Evolutionary conservation across 257 asterid species (phyloP).

Genomic region (Solanum paucissectum): DNA sequence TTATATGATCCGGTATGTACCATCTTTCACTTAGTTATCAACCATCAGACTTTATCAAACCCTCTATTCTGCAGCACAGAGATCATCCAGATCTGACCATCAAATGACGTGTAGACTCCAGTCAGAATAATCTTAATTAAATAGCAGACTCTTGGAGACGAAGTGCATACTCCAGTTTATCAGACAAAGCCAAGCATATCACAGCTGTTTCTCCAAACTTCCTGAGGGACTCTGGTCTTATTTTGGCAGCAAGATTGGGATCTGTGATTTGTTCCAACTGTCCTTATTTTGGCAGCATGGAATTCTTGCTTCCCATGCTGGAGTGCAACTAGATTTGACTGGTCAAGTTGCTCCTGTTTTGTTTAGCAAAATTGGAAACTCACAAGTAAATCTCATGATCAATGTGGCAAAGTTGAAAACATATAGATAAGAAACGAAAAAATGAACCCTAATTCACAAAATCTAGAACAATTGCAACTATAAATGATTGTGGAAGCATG

Average conservation of each 20-base stretch:
- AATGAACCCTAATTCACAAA: no score
- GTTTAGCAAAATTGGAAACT: no score
- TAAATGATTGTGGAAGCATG: no score
- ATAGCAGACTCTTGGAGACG: neutral
- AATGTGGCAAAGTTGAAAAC: no score
- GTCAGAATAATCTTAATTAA: no score
- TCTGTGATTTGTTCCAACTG: neutral
- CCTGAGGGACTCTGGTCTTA: neutral
- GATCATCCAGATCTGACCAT: neutral
- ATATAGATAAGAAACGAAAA: no score
- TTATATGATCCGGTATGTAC: neutral
- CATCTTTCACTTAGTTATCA: neutral
- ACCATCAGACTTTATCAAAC: neutral
- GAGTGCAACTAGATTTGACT: no score
- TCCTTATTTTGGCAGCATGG: neutral
- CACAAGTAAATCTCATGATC: no score
- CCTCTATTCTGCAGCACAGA: neutral
- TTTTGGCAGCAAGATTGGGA: neutral
- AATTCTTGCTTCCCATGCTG: neutral
- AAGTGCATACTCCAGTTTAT: neutral
- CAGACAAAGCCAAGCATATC: neutral
- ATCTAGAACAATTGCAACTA: no score
- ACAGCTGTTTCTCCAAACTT: neutral
- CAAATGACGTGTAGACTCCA: neutral
- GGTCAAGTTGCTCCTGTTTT: no score